These are phyloP conservation scores for Yamadazyma jaroonii DNA, from an alignment of 1,139 yeast genomes.

Conservation along the genomic window DNA sequence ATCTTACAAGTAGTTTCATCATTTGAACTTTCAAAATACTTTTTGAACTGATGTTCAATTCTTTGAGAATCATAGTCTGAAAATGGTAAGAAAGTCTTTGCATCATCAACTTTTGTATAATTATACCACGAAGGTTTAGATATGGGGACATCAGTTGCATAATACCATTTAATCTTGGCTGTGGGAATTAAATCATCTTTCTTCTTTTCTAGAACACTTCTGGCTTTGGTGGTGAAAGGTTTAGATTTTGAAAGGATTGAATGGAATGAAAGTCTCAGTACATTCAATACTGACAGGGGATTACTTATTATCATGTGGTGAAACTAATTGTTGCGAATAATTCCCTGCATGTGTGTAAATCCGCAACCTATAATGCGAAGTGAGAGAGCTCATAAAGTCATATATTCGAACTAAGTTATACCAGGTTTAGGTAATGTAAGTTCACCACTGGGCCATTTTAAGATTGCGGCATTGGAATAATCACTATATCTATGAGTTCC, in stretches of 20 bases:
- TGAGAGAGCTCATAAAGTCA: too few species aligned
- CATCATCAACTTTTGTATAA: conserved; percentile 45
- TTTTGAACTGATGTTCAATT: conserved; percentile 40
- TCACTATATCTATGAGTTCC: conserved; percentile 42
- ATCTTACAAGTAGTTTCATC: conserved; percentile 18
- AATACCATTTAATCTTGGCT: conserved; percentile 57
- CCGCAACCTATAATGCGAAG: neutral
- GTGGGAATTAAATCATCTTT: conserved; percentile 13
- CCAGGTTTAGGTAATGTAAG: conserved; percentile 47
- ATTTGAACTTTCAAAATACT: conserved; percentile 3
- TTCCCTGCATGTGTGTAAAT: neutral
- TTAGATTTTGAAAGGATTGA: conserved; percentile 7
- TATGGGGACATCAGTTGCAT: conserved; percentile 76
- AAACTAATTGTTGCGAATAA: neutral
- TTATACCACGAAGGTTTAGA: conserved; percentile 61
- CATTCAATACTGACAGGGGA: neutral
- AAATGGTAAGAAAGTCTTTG: conserved; percentile 70
- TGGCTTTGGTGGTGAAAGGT: conserved; percentile 14
- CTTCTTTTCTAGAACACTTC: conserved; percentile 7
- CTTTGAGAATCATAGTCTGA: conserved; percentile 58
- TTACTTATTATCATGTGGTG: neutral
- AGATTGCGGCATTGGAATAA: conserved; percentile 55
- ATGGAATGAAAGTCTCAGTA: conserved; percentile 5
- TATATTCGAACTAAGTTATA: conserved; percentile 27
- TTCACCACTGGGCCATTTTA: conserved; percentile 57